Percentiles rank a stretch among this genome's conserved stretches.
phyloP scores from a whole-genome alignment of 805 yeast species.

The Komagataella populi region DNA sequence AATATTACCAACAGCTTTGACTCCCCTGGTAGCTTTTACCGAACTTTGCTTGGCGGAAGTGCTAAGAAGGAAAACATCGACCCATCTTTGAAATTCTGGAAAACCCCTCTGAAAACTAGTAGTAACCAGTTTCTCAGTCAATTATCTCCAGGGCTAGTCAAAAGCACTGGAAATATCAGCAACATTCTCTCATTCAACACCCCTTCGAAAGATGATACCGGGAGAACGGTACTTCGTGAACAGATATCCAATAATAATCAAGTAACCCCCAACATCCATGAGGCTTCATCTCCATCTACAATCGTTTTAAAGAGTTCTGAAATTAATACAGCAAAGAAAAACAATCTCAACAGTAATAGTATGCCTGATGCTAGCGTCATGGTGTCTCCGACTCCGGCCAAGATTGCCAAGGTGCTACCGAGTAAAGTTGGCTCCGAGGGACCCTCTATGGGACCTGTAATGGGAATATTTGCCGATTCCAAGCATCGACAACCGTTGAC shows the following conservation, averaged over 20 bases:
- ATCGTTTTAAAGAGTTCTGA: constrained; percentile 15
- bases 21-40: constrained; percentile 1
- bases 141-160: not conserved
- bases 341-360: not conserved
- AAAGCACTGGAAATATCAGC: not conserved
- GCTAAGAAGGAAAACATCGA: not conserved
- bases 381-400: constrained; percentile 3
- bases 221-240: constrained; percentile 1
- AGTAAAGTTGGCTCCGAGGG: not conserved
- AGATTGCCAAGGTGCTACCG: not conserved
- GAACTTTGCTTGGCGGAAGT: not conserved
- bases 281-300: constrained; percentile 20
- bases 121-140: not conserved
- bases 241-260: not conserved
- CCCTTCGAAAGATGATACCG: not conserved
- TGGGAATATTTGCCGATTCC: constrained; percentile 17
- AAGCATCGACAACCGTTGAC: not conserved
- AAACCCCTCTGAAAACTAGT: not conserved
- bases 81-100: not conserved
- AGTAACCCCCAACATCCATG: not conserved
- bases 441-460: constrained; percentile 12
- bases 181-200: not conserved
- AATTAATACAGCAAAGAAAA: constrained; percentile 1
- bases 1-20: not conserved
- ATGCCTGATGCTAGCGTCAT: not conserved